A percentile compares a stretch with the other conserved stretches of the same genome.
phyloP scores from a whole-genome alignment of 257 asterid genomes.

The Lithospermum erythrorhizon region DNA sequence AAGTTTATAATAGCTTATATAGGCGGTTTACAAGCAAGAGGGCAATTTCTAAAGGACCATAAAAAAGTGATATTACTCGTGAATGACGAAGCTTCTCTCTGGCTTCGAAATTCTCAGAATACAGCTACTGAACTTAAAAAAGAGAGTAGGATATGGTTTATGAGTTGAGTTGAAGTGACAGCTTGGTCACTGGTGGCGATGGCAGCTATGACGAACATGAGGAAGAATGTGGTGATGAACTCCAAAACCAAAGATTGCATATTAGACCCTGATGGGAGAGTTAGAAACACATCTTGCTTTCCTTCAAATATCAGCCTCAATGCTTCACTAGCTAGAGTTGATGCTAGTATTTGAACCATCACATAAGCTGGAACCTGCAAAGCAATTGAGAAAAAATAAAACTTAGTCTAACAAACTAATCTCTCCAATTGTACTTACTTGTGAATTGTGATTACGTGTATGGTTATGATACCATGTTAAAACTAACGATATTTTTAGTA shows the following conservation, averaged over 20 bases:
- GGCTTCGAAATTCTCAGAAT: too few species aligned
- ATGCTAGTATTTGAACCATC: slow-evolving; percentile 17
- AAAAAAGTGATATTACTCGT: too few species aligned
- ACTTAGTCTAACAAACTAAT: not conserved
- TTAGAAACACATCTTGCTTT: slow-evolving; percentile 12
- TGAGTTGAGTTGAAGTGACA: slow-evolving; percentile 9
- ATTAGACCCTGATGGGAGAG: slow-evolving; percentile 22
- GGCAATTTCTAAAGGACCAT: too few species aligned
- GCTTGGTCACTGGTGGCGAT: slow-evolving; percentile 28
- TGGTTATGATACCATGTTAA: too few species aligned
- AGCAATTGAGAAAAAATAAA: not conserved
- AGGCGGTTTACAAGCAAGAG: too few species aligned
- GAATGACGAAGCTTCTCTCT: too few species aligned
- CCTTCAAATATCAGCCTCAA: slow-evolving; percentile 15
- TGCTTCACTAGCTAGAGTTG: slow-evolving; percentile 34
- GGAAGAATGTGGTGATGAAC: slow-evolving; percentile 30
- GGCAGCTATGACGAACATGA: slow-evolving; percentile 28
- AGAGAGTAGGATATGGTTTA: not conserved
- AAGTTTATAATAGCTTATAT: too few species aligned
- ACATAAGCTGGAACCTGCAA: slow-evolving; percentile 26
- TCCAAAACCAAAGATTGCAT: slow-evolving; percentile 23
- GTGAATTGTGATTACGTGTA: too few species aligned
- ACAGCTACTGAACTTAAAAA: too few species aligned
- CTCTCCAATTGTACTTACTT: not conserved
- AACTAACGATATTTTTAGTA: too few species aligned